Conservation (phyloP, 148 eudicot species). For the Nepenthes mirabilis region DNA sequence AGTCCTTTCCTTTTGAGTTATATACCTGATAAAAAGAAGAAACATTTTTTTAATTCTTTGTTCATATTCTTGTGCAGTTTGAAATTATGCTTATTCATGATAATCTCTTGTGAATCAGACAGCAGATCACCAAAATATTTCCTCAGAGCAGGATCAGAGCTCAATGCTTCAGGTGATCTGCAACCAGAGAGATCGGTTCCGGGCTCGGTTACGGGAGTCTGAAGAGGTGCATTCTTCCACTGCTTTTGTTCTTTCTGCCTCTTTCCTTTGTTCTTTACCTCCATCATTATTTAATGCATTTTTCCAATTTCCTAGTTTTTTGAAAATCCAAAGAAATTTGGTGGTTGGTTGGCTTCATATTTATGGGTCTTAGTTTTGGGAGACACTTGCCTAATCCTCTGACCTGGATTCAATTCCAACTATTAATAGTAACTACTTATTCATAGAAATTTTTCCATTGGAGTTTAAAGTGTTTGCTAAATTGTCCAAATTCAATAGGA, state of each 20-base stretch:
- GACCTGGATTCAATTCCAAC: no score
- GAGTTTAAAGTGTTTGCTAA: no score
- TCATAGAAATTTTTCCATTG: no score
- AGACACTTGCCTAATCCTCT: no score
- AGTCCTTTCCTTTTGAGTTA: no score
- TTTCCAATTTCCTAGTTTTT: background rate
- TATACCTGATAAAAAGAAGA: background rate
- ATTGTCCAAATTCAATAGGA: conserved; percentile 31
- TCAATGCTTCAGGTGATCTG: conserved; percentile 99
- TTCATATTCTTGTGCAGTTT: background rate
- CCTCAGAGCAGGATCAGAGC: conserved; percentile 81
- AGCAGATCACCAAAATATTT: conserved; percentile 63
- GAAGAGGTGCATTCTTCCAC: conserved; percentile 58
- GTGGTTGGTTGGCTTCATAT: no score
- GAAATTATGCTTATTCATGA: conserved; percentile 1
- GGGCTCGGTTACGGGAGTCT: conserved; percentile 82
- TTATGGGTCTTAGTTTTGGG: no score
- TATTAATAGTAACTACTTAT: no score
- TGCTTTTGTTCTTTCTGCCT: background rate
- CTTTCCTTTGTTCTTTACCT: background rate
- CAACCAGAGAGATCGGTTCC: conserved; percentile 92
- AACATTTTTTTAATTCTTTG: conserved; percentile 6
- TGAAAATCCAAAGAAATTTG: background rate
- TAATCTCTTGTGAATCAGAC: conserved; percentile 30
- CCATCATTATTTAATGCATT: background rate